Percentiles rank a stretch among this genome's conserved stretches.
Conservation (phyloP, 352 stramenopile species). For the Phytophthora melonis region DNA sequence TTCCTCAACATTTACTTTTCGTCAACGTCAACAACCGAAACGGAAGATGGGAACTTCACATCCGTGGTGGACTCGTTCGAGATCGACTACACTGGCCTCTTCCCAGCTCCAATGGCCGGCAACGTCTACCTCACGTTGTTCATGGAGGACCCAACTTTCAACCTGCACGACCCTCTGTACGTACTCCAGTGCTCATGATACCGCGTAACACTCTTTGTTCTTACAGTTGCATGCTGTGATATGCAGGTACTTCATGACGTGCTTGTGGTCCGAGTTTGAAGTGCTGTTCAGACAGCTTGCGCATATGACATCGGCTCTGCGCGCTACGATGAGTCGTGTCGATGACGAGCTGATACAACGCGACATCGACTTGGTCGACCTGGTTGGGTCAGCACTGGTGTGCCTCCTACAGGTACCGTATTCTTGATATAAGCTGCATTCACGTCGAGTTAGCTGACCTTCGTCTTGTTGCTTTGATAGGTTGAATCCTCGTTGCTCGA, state of each 20-base stretch:
- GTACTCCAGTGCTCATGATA: constrained; percentile 19
- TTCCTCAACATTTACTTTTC: constrained; percentile 86
- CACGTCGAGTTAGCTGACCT: not conserved
- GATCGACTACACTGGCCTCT: constrained; percentile 82
- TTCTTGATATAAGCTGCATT: not conserved
- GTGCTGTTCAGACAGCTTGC: constrained; percentile 73
- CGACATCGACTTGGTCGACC: constrained; percentile 72
- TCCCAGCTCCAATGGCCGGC: constrained; percentile 75
- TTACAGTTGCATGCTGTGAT: not conserved
- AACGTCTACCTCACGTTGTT: constrained; percentile 94
- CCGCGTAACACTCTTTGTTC: not conserved
- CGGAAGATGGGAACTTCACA: constrained; percentile 43
- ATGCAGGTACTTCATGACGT: constrained; percentile 77
- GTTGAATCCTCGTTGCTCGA: constrained; percentile 75
- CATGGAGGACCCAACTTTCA: constrained; percentile 94
- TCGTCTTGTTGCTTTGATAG: constrained; percentile 33
- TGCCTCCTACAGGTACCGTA: constrained; percentile 71
- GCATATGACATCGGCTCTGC: constrained; percentile 70
- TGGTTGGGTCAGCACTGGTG: constrained; percentile 83
- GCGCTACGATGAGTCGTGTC: constrained; percentile 66
- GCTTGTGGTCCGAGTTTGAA: constrained; percentile 85
- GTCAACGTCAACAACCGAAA: constrained; percentile 56
- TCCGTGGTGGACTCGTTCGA: constrained; percentile 65
- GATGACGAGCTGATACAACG: constrained; percentile 74
- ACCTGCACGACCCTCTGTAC: constrained; percentile 92